Percentiles rank a stretch among this genome's conserved stretches.
Conservation (phyloP, 2,329 filamentous ascomycete genomes). For the Aspergillus proliferans region DNA sequence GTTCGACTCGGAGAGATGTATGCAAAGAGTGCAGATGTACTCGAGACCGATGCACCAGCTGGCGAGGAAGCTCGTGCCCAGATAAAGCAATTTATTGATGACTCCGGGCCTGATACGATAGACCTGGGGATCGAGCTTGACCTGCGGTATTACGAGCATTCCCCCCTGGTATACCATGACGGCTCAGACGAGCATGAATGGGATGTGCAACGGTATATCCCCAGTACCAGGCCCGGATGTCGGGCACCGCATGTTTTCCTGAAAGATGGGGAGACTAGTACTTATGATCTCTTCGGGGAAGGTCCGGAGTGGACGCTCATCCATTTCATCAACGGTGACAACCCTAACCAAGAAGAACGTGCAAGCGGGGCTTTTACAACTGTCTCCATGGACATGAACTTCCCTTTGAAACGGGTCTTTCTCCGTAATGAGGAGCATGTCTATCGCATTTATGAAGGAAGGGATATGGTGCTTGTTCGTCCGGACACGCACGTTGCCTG, state of each 20-base stretch:
- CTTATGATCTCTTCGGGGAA: slow-evolving; percentile 20
- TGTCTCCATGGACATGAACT: neutral
- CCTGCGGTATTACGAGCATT: slow-evolving; percentile 12
- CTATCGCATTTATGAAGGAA: slow-evolving; percentile 14
- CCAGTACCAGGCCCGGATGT: slow-evolving; percentile 25
- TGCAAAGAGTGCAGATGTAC: neutral
- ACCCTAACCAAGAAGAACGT: neutral
- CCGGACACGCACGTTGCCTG: slow-evolving; percentile 26
- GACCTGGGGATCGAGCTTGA: slow-evolving; percentile 19
- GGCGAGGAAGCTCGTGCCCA: neutral
- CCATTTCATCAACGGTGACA: slow-evolving; percentile 10
- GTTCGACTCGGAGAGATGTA: slow-evolving; percentile 2
- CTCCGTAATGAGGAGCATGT: slow-evolving; percentile 14
- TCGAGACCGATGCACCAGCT: neutral
- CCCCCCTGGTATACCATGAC: slow-evolving; percentile 11
- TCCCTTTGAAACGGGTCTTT: slow-evolving; percentile 4
- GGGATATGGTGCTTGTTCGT: slow-evolving; percentile 19
- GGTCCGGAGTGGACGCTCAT: slow-evolving; percentile 13
- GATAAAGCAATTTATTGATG: neutral
- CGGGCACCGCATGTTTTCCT: slow-evolving; percentile 28
- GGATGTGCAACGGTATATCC: slow-evolving; percentile 13
- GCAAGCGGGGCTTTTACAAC: neutral
- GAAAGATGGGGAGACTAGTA: slow-evolving; percentile 19
- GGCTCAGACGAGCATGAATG: slow-evolving; percentile 9
- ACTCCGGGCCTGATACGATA: slow-evolving; percentile 8